phyloP scores from a whole-genome alignment of 2,329 filamentous ascomycete species.

The Dothistroma septosporum region DNA sequence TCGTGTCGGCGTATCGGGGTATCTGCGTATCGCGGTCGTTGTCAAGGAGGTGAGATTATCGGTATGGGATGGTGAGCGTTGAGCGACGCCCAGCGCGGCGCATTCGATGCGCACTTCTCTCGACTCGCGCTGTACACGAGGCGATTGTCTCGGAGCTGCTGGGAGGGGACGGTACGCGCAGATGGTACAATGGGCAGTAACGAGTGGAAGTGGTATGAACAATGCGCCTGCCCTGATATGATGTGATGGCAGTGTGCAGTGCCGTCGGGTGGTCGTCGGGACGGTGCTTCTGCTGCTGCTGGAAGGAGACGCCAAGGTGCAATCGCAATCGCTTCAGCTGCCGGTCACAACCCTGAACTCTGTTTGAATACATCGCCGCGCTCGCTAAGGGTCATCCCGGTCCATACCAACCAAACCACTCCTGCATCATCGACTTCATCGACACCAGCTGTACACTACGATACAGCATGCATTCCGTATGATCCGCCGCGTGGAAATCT shows the following conservation, averaged over 20 bases:
- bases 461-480: background rate
- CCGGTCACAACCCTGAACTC: background rate
- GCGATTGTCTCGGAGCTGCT: background rate
- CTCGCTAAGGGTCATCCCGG: background rate
- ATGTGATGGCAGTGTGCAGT: background rate
- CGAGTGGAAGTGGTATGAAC: background rate
- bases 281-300: background rate
- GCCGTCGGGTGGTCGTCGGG: background rate
- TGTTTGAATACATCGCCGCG: background rate
- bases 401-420: background rate
- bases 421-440: background rate
- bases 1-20: conserved; percentile 38
- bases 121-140: background rate
- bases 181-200: background rate
- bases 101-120: background rate
- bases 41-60: background rate
- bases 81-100: conserved; percentile 8
- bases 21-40: background rate
- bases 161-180: background rate
- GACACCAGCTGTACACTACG: background rate
- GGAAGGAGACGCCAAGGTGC: background rate
- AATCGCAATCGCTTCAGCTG: background rate
- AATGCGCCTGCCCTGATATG: background rate
- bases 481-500: background rate
- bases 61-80: conserved; percentile 4